These are phyloP conservation scores for Suillus brevipes DNA, from an alignment of 768 basidiomycete genomes.

Conservation along the genomic window DNA sequence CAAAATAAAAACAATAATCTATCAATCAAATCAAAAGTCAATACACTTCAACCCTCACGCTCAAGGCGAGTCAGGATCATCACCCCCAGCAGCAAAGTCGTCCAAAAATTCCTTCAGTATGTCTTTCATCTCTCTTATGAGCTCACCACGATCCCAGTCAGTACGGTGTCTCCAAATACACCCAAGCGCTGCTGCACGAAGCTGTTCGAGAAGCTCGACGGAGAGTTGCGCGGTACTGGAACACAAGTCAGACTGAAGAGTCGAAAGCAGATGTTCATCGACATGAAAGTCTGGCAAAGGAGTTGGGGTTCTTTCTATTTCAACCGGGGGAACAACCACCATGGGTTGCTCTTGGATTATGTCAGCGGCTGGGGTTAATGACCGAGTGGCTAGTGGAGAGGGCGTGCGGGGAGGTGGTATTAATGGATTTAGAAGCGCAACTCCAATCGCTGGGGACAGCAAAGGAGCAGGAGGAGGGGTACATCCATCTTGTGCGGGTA, in stretches of 20 bases:
- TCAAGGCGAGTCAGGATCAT: constrained; percentile 10
- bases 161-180: constrained; percentile 78
- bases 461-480: neutral
- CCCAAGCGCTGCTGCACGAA: constrained; percentile 80
- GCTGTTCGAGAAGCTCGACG: constrained; percentile 91
- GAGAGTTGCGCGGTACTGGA: constrained; percentile 59
- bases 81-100: constrained; percentile 47
- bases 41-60: constrained; percentile 11
- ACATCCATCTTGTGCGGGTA: neutral
- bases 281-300: constrained; percentile 80
- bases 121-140: constrained; percentile 59
- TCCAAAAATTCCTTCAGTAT: constrained; percentile 65
- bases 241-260: constrained; percentile 51
- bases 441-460: neutral
- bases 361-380: neutral
- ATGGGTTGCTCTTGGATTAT: constrained; percentile 18
- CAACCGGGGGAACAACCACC: constrained; percentile 26
- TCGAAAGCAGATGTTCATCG: constrained; percentile 46
- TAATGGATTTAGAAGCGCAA: neutral
- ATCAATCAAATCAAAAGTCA: neutral
- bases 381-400: neutral
- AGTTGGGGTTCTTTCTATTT: constrained; percentile 61
- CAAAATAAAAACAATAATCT: constrained; percentile 20
- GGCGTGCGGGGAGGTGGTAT: neutral
- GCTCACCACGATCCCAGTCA: constrained; percentile 78